Base-by-base conservation (phyloP, 768 basidiomycete genomes). In the Kwoniella sp. region DNA sequence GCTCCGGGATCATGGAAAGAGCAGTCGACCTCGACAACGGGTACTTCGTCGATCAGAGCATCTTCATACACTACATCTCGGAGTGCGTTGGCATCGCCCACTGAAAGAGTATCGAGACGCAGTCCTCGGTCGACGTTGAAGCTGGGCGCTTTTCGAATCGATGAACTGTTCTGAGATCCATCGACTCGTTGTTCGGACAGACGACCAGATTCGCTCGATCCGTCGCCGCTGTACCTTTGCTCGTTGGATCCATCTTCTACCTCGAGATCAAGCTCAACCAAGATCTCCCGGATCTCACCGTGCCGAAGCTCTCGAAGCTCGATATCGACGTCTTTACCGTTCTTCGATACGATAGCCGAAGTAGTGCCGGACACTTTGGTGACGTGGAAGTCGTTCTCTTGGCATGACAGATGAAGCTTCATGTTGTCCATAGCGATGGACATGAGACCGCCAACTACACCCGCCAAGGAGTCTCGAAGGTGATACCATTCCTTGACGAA, bases 401-500 rank as follows among this genome's bases (percentile, higher is more conserved):
- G 90, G 60, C 95, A 90, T 79, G 89, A 89, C 82, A 99, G 88
- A 81, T 97, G 94, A 15, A 99, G 83, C 81, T 93, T 94, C 89
- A 98, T 91, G 79, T 90, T 88, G 60, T 90, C 83, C 61, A 96
- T 80, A 0, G 91, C 96, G 67, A 98, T 93, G 27, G 90, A 91
- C 88, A 97, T 90, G 87, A 98, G 89, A 1, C 94, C 95, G 5
- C 95, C 96, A 17, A 98, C 85, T 75, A 92, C 92, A 4, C 96
- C 96, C 5, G 94, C 92, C 30, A 99, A 85, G 67, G 92, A 90
- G 72, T 90, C 88, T 24, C 91, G 88, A 29, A 98, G 87, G 79
- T 97, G 91, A 78, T 97, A 94, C 90, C 94, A 97, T 77, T 96
- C 95, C 81, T 90, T 91, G 65, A 97, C 92, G 72, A 96, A 99